A percentile compares a stretch with the other conserved stretches of the same genome.
phyloP scores from a whole-genome alignment of 257 asterid genomes.

The Echium plantagineum region DNA sequence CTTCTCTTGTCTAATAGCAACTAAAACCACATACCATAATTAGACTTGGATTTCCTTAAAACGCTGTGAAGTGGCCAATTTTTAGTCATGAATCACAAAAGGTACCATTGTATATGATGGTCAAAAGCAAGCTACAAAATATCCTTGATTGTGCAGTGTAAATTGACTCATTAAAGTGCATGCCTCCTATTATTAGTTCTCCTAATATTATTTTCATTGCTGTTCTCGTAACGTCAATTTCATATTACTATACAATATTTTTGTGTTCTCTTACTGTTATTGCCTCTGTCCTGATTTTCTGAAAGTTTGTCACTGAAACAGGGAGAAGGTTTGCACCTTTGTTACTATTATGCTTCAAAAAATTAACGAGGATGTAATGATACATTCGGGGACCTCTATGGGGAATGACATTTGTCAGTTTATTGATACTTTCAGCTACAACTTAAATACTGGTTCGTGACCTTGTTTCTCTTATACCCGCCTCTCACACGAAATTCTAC shows the following conservation, averaged over 20 bases:
- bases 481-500: neutral
- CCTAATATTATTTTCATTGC: too few species aligned
- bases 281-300: neutral
- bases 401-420: conserved; percentile 25
- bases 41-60: neutral
- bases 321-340: conserved; percentile 69
- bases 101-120: too few species aligned
- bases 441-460: conserved; percentile 41
- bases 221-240: too few species aligned
- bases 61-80: too few species aligned
- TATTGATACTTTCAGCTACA: conserved; percentile 29
- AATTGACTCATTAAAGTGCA: too few species aligned
- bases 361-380: conserved; percentile 31
- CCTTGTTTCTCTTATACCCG: conserved; percentile 3
- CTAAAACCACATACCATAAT: neutral
- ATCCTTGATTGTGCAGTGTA: too few species aligned
- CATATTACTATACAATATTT: too few species aligned
- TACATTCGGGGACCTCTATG: conserved; percentile 17
- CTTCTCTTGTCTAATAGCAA: neutral
- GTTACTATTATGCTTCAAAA: conserved; percentile 48
- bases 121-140: too few species aligned
- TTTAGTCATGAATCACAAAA: too few species aligned
- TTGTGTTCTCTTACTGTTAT: neutral
- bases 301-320: conserved; percentile 18
- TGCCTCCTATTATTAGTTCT: too few species aligned